Percentiles rank a stretch among this genome's conserved stretches.
Evolutionary conservation across 768 basidiomycete genomes (phyloP).

Genomic region (Leccinellum rugosiceps): DNA sequence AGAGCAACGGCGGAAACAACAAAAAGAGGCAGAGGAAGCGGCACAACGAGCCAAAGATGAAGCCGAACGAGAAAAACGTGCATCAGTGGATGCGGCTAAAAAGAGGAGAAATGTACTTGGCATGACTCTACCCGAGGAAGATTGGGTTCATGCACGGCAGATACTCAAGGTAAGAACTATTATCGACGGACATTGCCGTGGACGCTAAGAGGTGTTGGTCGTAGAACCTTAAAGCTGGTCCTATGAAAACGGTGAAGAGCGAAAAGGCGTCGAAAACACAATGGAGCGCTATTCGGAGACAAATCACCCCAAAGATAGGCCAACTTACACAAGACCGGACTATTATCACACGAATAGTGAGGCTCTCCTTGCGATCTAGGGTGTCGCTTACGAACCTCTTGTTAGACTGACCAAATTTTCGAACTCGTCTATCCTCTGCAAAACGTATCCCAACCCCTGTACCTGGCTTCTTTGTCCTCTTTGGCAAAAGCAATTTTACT

Average conservation of each 20-base stretch:
- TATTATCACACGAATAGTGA: constrained; percentile 63
- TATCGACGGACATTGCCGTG: constrained; percentile 16
- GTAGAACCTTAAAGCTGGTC: constrained; percentile 61
- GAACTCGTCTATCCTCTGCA: constrained; percentile 37
- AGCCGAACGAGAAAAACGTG: constrained; percentile 34
- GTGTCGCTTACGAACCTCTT: constrained; percentile 10
- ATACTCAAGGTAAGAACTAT: constrained; percentile 46
- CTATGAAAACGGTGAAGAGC: constrained; percentile 62
- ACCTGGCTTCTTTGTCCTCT: constrained; percentile 79
- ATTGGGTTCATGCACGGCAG: constrained; percentile 59
- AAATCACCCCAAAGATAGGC: constrained; percentile 84
- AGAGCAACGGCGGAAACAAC: constrained; percentile 40
- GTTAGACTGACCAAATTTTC: constrained; percentile 41
- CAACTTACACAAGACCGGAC: constrained; percentile 73
- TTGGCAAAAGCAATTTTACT: constrained; percentile 83
- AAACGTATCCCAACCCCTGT: constrained; percentile 41
- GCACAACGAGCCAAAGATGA: constrained; percentile 33
- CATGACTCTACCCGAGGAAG: constrained; percentile 53
- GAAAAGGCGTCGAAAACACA: constrained; percentile 50
- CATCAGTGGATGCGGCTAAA: constrained; percentile 36
- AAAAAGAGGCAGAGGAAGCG: constrained; percentile 32
- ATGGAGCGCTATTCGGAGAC: constrained; percentile 68
- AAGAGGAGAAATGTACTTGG: constrained; percentile 44
- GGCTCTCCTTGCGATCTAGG: constrained; percentile 25
- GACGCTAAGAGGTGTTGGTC: constrained; percentile 17